Evolutionary conservation across 306 rosid genomes (phyloP).

Genomic region (Cucurbita ficifolia): DNA sequence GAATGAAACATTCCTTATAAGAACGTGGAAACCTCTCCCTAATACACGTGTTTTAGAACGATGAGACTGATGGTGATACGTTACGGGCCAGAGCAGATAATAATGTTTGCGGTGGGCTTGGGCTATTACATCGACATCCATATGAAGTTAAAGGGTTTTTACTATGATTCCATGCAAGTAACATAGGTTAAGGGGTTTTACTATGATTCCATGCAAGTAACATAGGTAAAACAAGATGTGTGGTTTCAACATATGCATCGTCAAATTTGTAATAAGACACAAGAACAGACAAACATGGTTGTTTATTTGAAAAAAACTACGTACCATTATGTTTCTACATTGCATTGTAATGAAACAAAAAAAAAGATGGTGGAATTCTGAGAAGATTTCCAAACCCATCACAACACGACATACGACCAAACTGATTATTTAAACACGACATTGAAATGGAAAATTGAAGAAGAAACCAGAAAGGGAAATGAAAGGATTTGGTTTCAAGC

Average conservation of each 20-base stretch:
- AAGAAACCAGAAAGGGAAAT: background rate
- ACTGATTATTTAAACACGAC: background rate
- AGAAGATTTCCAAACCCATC: background rate
- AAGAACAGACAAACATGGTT: background rate
- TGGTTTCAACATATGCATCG: background rate
- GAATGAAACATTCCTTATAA: too few species aligned
- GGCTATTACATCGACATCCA: too few species aligned
- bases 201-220: too few species aligned
- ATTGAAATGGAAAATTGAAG: background rate
- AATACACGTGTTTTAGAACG: too few species aligned
- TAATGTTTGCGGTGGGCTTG: too few species aligned
- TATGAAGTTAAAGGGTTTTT: too few species aligned
- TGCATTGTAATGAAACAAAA: background rate
- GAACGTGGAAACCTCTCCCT: too few species aligned
- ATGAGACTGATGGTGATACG: too few species aligned
- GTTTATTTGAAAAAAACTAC: background rate
- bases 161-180: too few species aligned
- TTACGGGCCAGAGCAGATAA: too few species aligned
- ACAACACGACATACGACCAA: background rate
- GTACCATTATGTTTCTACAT: background rate
- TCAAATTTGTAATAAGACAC: background rate
- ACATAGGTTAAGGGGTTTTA: too few species aligned
- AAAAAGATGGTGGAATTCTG: background rate
- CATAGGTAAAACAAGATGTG: too few species aligned
- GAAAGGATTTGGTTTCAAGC: background rate